These are phyloP conservation scores for Jacaranda mimosifolia DNA, from an alignment of 257 asterid genomes.

Conservation along the genomic window DNA sequence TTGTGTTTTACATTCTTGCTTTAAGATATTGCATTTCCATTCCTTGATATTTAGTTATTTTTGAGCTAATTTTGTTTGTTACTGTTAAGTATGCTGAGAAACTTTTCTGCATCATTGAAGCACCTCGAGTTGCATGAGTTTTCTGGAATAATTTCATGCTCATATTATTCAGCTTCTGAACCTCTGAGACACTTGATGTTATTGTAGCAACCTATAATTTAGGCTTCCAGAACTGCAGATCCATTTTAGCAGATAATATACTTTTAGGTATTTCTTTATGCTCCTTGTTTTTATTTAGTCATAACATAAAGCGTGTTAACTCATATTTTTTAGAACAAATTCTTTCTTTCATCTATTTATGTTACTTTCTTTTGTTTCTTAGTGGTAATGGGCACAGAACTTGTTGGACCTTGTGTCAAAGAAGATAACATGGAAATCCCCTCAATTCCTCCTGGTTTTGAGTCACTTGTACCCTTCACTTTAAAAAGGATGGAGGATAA, in stretches of 20 bases:
- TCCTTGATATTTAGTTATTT: background rate
- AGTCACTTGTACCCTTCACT: constrained; percentile 65
- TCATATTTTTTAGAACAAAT: background rate
- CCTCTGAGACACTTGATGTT: too few relatives aligned
- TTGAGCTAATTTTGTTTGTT: background rate
- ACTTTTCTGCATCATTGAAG: too few relatives aligned
- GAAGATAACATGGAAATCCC: constrained; percentile 68
- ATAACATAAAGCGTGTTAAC: background rate
- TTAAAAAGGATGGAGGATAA: constrained; percentile 53
- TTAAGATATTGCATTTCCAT: background rate
- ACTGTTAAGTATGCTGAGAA: background rate
- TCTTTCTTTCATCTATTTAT: constrained; percentile 24
- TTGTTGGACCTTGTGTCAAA: constrained; percentile 58
- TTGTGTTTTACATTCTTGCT: background rate
- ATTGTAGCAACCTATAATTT: too few relatives aligned
- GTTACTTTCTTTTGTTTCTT: constrained; percentile 24
- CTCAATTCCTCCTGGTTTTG: constrained; percentile 80
- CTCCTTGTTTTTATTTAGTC: background rate
- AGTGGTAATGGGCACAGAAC: constrained; percentile 65
- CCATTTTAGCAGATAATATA: too few relatives aligned
- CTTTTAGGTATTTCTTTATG: background rate
- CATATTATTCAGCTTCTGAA: too few relatives aligned
- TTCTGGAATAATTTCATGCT: too few relatives aligned
- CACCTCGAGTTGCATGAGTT: too few relatives aligned
- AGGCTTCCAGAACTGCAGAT: too few relatives aligned